Base-by-base conservation (phyloP, 139 green algal genomes). In the Zygnema cylindricum region DNA sequence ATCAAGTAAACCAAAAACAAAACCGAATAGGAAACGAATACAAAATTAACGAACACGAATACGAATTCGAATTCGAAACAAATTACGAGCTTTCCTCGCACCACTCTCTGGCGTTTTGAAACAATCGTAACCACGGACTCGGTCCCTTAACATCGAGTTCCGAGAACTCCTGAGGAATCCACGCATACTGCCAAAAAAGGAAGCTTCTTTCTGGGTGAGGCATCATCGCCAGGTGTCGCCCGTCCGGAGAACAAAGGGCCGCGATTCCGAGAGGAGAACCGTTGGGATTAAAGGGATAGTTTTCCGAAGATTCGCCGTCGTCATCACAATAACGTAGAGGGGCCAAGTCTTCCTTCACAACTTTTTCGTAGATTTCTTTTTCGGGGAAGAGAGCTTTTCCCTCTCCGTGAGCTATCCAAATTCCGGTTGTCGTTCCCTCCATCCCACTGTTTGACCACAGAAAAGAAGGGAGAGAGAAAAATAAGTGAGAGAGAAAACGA, bases 181-280 rank as follows among this genome's bases (percentile, higher is more conserved):
- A 92, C 21, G 92, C 83, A 11, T 90, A 81, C 88, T 92, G 97
- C 97, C 97, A 99, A 30, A 93, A 95, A 1, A 99, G 87, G 94
- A 97, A 99, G 92, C 95, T 93, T 69, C 97, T 93, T 94, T 99
- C 97, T 0, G 97, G 97, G 92, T 99, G 97, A 0, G 97, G 97
- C 97, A 99, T 99, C 94, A 99, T 97, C 23, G 97, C 97, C 84
- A 99, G 93, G 93, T 99, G 97, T 35, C 97, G 95, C 1, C 97
- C 97, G 90, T 98, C 88, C 1, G 94, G 89, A 0, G 94, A 98
- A 91, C 94, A 98, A 55, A 99, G 91, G 0, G 93, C 97, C 25
- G 97, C 98, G 77, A 99, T 98, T 85, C 98, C 97, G 32, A 35
- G 86, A 0, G 96, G 96, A 1, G 95, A 98, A 71, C 97, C 98